Conservation (phyloP, 495 filamentous ascomycete genomes). For the Xylaria castorea region DNA sequence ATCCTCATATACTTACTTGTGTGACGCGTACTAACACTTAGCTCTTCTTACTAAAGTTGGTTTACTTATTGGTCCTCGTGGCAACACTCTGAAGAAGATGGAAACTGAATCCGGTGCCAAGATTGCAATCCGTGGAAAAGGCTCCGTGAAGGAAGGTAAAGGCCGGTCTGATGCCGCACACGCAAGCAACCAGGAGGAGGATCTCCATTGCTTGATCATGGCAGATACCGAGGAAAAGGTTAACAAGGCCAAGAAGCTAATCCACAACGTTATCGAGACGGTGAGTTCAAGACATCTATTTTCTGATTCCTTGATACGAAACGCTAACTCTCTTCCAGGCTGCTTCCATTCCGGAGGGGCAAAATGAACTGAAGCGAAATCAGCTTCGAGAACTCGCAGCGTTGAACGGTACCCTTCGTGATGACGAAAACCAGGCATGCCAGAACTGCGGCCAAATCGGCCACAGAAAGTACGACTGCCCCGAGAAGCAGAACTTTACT, state of each 20-base stretch:
- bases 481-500: constrained; percentile 96
- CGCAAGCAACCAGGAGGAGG: constrained; percentile 99
- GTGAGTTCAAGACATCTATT: constrained; percentile 59
- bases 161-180: constrained; percentile 98
- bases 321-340: constrained; percentile 64
- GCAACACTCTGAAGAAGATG: constrained; percentile 99
- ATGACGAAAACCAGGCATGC: constrained; percentile 99
- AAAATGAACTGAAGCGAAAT: constrained; percentile 97
- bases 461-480: constrained; percentile 98
- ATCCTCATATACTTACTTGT: constrained; percentile 37
- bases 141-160: constrained; percentile 99
- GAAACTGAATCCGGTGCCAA: constrained; percentile 95
- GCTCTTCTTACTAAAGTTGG: constrained; percentile 94
- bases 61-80: constrained; percentile 99
- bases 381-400: constrained; percentile 97
- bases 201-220: constrained; percentile 98
- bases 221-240: constrained; percentile 98
- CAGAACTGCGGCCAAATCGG: constrained; percentile 99
- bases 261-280: constrained; percentile 97
- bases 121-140: constrained; percentile 98
- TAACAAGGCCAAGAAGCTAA: constrained; percentile 95
- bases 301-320: not conserved
- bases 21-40: constrained; percentile 83
- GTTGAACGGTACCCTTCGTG: constrained; percentile 95
- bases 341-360: constrained; percentile 96